Conservation (phyloP, 169 alveolate genomes). For the Plasmodium ovale region DNA sequence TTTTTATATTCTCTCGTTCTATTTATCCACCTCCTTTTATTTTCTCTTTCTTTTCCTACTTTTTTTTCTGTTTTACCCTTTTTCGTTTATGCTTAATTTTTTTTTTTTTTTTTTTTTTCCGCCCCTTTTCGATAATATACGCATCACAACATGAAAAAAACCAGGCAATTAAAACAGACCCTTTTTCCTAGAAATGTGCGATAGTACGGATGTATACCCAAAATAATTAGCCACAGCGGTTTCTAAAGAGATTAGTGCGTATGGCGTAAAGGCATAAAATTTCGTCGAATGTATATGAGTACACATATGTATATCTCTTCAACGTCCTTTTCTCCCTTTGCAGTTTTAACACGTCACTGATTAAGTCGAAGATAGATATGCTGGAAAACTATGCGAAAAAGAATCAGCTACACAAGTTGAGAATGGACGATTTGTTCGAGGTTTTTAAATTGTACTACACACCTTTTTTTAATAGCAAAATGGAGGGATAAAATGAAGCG, state of each 20-base stretch:
- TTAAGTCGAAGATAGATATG: constrained; percentile 68
- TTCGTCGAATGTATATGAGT: constrained; percentile 1
- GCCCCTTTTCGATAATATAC: neutral
- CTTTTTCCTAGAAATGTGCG: neutral
- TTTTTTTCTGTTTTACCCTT: neutral
- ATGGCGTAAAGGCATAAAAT: no score
- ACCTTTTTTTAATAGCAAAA: neutral
- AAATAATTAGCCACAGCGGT: neutral
- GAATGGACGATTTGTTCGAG: constrained; percentile 64
- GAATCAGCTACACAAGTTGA: constrained; percentile 62
- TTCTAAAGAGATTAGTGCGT: neutral
- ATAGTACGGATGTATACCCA: neutral
- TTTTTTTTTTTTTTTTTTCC: constrained; percentile 4
- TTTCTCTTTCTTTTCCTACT: neutral
- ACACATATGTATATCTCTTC: neutral
- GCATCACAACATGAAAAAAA: neutral
- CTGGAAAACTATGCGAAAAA: constrained; percentile 75
- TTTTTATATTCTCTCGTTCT: neutral
- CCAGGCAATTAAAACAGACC: neutral
- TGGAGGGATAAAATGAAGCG: neutral
- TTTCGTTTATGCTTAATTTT: neutral
- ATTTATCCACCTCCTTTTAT: neutral
- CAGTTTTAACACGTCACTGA: constrained; percentile 73
- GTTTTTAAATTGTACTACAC: constrained; percentile 59
- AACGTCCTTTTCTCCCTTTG: neutral